A percentile compares a stretch with the other conserved stretches of the same genome.
These are phyloP conservation scores for Elsinoe ampelina DNA, from an alignment of 2,329 filamentous ascomycete genomes.

Conservation along the genomic window DNA sequence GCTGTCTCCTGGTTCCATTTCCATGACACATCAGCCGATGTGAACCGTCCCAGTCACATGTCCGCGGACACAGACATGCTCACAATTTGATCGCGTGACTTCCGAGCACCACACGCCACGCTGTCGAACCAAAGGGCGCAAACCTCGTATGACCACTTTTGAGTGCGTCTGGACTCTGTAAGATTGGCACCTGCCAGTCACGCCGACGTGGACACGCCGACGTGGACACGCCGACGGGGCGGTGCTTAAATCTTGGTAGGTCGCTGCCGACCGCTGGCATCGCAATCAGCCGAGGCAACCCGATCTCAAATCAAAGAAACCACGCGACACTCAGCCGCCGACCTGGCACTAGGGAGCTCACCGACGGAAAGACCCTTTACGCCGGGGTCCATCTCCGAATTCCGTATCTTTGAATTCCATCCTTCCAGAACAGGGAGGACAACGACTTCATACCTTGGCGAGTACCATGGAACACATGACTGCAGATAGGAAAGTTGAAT, in stretches of 20 bases:
- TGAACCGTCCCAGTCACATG: conserved; percentile 2
- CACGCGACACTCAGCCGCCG: conserved; percentile 8
- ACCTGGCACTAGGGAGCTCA: no score
- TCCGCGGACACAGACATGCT: not conserved
- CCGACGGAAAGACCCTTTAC: not conserved
- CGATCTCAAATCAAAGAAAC: not conserved
- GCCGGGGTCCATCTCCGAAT: not conserved
- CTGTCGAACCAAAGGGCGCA: not conserved
- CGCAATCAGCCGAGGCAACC: not conserved
- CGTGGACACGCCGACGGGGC: not conserved
- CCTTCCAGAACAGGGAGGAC: conserved; percentile 8
- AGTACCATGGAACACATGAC: not conserved
- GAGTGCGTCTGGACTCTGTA: not conserved
- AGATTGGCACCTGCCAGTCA: not conserved
- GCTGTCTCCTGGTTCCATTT: not conserved
- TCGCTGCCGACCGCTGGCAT: not conserved
- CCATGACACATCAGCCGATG: conserved; percentile 5
- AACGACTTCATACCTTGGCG: not conserved
- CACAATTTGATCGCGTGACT: not conserved
- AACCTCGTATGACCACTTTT: not conserved
- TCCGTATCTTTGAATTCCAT: not conserved
- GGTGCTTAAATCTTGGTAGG: conserved; percentile 3
- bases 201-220: not conserved
- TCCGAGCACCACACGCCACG: not conserved
- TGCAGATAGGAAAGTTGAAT: not conserved